phyloP scores from a whole-genome alignment of 306 rosid genomes.

The Hippophae tibetana region DNA sequence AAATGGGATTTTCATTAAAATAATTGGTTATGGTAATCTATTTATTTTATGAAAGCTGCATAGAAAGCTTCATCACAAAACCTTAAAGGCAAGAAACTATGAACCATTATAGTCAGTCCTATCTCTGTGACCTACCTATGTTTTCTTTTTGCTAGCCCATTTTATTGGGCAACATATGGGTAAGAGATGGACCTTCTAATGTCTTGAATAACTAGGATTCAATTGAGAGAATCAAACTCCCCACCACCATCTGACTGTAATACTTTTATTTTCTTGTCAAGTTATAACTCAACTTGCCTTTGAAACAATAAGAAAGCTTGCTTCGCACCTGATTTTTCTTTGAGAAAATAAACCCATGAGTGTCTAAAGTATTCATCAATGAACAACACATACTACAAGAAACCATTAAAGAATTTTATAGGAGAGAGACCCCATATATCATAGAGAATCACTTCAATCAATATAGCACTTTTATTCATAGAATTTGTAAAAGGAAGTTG shows the following conservation, averaged over 20 bases:
- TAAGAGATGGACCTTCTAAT: neutral
- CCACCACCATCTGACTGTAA: neutral
- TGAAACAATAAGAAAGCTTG: neutral
- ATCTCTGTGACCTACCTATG: neutral
- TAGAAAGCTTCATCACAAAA: neutral
- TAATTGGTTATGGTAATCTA: neutral
- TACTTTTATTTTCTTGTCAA: neutral
- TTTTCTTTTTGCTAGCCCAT: neutral
- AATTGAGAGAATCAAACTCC: neutral
- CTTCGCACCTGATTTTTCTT: neutral
- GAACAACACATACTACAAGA: neutral
- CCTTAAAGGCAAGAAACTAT: neutral
- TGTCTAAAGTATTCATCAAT: neutral
- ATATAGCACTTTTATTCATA: neutral
- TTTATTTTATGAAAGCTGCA: neutral
- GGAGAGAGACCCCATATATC: neutral
- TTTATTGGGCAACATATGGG: neutral
- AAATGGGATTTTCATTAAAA: neutral
- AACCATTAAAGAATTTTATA: neutral
- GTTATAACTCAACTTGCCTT: too few relatives aligned
- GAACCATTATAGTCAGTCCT: neutral
- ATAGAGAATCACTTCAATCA: neutral
- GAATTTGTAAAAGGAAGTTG: neutral
- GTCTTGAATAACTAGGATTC: too few relatives aligned
- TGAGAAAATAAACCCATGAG: too few relatives aligned